phyloP scores from a whole-genome alignment of 2,329 filamentous ascomycete species.

The Cucurbitaria berberidis region DNA sequence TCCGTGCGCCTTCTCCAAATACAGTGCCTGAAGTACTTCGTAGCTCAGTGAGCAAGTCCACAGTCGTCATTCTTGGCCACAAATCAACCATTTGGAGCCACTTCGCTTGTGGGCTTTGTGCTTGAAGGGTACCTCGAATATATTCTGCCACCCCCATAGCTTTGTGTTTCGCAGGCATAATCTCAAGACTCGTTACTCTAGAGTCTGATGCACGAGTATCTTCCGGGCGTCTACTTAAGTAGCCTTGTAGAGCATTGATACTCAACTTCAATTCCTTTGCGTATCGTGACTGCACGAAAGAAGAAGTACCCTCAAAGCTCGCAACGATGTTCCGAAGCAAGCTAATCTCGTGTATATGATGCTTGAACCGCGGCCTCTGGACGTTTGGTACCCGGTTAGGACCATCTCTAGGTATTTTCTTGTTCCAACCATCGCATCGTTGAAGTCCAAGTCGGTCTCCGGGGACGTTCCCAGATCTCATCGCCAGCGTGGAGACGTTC shows the following conservation, averaged over 20 bases:
- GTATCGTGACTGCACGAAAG: conserved; percentile 49
- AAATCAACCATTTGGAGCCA: conserved; percentile 55
- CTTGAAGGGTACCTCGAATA: conserved; percentile 11
- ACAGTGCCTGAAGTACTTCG: conserved; percentile 39
- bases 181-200: conserved; percentile 8
- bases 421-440: not conserved
- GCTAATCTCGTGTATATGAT: conserved; percentile 3
- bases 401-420: too few relatives aligned
- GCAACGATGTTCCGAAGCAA: conserved; percentile 21
- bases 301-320: conserved; percentile 27
- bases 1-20: conserved; percentile 49
- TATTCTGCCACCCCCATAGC: conserved; percentile 5
- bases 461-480: not conserved
- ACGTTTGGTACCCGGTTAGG: not conserved
- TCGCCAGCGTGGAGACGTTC: not conserved
- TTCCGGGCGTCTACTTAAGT: not conserved
- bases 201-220: conserved; percentile 2
- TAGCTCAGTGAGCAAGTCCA: conserved; percentile 57
- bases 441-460: not conserved
- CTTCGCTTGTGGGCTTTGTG: conserved; percentile 30
- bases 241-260: conserved; percentile 36
- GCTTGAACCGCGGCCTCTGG: not conserved
- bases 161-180: conserved; percentile 24
- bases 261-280: conserved; percentile 47
- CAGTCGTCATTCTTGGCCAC: conserved; percentile 55